Conservation (phyloP, 2,329 filamentous ascomycete genomes). For the Ophiocordyceps camponoti-rufipedis region DNA sequence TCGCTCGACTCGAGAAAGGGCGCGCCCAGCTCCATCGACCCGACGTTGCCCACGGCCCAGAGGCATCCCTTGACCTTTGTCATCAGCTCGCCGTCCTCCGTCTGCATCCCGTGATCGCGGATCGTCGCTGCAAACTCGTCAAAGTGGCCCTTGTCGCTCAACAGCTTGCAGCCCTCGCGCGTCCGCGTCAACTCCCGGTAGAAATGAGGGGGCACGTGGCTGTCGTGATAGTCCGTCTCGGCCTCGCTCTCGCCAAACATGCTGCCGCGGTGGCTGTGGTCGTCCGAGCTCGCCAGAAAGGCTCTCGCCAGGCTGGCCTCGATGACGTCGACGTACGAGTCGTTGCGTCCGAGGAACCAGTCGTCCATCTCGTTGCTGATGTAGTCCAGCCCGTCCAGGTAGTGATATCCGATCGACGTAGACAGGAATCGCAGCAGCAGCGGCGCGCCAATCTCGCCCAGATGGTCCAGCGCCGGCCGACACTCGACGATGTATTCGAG, state of each 20-base stretch:
- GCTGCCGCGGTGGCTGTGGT: slow-evolving; percentile 36
- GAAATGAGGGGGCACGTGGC: slow-evolving; percentile 83
- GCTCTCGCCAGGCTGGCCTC: slow-evolving; percentile 88
- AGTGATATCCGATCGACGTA: slow-evolving; percentile 93
- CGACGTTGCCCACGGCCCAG: slow-evolving; percentile 96
- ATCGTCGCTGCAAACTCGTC: slow-evolving; percentile 84
- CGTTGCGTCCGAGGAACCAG: slow-evolving; percentile 94
- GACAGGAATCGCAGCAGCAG: slow-evolving; percentile 82
- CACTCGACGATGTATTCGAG: slow-evolving; percentile 96
- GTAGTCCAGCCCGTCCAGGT: slow-evolving; percentile 90
- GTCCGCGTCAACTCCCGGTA: slow-evolving; percentile 91
- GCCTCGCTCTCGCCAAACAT: slow-evolving; percentile 39
- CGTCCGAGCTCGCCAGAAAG: slow-evolving; percentile 49
- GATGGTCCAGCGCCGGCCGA: slow-evolving; percentile 78
- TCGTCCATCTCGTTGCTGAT: slow-evolving; percentile 99
- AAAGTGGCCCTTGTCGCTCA: slow-evolving; percentile 90
- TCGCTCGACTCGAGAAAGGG: slow-evolving; percentile 84
- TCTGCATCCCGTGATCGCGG: slow-evolving; percentile 68
- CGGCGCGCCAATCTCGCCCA: slow-evolving; percentile 92
- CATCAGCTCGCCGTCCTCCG: slow-evolving; percentile 68
- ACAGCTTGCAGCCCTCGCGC: slow-evolving; percentile 72
- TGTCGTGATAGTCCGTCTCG: slow-evolving; percentile 40
- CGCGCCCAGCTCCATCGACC: slow-evolving; percentile 92
- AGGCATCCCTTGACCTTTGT: slow-evolving; percentile 92
- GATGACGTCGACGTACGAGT: slow-evolving; percentile 85